Percentiles rank a stretch among this genome's conserved stretches.
phyloP scores from a whole-genome alignment of 441 rosid genomes.

The Populus hybrid region DNA sequence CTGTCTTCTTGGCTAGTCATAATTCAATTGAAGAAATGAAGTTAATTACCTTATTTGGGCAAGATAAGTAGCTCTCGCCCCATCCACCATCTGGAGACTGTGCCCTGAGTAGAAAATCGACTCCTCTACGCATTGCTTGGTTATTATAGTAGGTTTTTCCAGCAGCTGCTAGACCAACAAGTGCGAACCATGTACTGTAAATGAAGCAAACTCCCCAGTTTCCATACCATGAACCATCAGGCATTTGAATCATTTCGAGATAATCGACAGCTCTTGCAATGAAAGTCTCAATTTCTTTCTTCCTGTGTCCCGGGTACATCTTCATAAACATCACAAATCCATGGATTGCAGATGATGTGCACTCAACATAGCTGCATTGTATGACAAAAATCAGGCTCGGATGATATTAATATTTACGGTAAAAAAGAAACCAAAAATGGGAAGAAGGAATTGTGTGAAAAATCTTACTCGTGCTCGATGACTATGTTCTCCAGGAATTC shows the following conservation, averaged over 20 bases:
- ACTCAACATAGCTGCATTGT: slow-evolving; percentile 46
- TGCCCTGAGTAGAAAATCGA: slow-evolving; percentile 50
- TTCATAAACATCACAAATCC: slow-evolving; percentile 47
- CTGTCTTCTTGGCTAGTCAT: background rate
- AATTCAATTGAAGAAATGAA: background rate
- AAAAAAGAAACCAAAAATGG: background rate
- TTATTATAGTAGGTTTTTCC: slow-evolving; percentile 55
- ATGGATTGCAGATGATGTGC: slow-evolving; percentile 63
- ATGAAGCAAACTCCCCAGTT: slow-evolving; percentile 80
- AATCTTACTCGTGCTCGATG: slow-evolving; percentile 56
- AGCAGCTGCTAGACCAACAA: slow-evolving; percentile 49
- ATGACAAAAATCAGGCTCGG: background rate
- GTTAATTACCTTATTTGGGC: slow-evolving; percentile 54
- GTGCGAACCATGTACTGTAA: slow-evolving; percentile 70
- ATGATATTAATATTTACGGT: background rate
- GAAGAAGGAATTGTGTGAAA: background rate
- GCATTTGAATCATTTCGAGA: slow-evolving; percentile 42
- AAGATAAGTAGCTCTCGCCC: slow-evolving; percentile 79
- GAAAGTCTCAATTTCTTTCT: slow-evolving; percentile 47
- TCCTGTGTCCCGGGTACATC: slow-evolving; percentile 55
- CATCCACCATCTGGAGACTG: slow-evolving; percentile 64
- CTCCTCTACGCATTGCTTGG: slow-evolving; percentile 51
- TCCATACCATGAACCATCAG: slow-evolving; percentile 79
- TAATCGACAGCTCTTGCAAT: slow-evolving; percentile 37
- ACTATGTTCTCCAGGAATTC: slow-evolving; percentile 68